Evolutionary conservation across 2,329 filamentous ascomycete genomes (phyloP).

Genomic region (Alternaria sp.): DNA sequence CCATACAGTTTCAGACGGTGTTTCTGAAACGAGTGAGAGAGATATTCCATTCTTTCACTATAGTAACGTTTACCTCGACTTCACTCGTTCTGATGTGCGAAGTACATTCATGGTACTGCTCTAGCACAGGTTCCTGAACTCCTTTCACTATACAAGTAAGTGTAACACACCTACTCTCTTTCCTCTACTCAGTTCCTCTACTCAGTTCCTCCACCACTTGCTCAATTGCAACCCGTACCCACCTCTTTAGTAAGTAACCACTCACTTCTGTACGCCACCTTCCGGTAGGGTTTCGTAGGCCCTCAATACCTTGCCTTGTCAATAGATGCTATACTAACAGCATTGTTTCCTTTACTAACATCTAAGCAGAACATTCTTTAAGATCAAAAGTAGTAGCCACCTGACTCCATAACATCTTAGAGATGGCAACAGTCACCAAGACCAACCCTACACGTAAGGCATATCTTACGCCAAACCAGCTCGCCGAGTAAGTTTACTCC

Average conservation of each 20-base stretch:
- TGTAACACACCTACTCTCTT: background rate
- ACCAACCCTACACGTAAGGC: background rate
- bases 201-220: background rate
- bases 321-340: background rate
- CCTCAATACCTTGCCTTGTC: background rate
- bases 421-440: background rate
- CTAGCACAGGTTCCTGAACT: background rate
- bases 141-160: background rate
- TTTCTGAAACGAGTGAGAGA: background rate
- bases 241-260: background rate
- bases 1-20: background rate
- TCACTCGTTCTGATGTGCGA: background rate
- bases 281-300: background rate
- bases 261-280: background rate
- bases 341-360: background rate
- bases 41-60: background rate
- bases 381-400: background rate
- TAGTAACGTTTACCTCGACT: background rate
- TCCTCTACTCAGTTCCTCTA: background rate
- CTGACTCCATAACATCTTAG: background rate
- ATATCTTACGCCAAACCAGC: conserved; percentile 3
- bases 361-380: background rate
- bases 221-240: background rate
- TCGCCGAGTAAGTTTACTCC: conserved; percentile 7
- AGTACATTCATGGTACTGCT: background rate